Evolutionary conservation across 2,329 filamentous ascomycete genomes (phyloP).

Genomic region (Incumbomyces delicatus): DNA sequence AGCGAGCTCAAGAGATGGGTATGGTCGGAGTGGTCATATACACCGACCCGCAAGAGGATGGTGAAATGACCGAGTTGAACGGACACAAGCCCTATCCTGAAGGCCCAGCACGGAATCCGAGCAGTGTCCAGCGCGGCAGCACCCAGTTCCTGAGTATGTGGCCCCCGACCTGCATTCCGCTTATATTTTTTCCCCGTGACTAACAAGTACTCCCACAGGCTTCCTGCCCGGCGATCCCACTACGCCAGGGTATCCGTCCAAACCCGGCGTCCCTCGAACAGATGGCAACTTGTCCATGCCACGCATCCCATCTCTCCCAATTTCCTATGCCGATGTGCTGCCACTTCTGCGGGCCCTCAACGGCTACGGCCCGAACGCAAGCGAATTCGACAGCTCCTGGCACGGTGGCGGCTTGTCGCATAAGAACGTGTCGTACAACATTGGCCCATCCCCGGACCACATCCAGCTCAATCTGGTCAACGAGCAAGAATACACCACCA

Average conservation of each 20-base stretch:
- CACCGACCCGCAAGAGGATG: slow-evolving; percentile 82
- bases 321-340: slow-evolving; percentile 78
- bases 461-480: slow-evolving; percentile 66
- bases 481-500: slow-evolving; percentile 43
- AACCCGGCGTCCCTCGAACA: slow-evolving; percentile 71
- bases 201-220: slow-evolving; percentile 30
- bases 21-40: slow-evolving; percentile 82
- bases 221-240: slow-evolving; percentile 65
- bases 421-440: slow-evolving; percentile 74
- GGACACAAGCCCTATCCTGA: slow-evolving; percentile 71
- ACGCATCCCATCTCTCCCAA: slow-evolving; percentile 79
- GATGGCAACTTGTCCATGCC: slow-evolving; percentile 63
- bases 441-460: slow-evolving; percentile 65
- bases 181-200: not conserved
- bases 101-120: slow-evolving; percentile 78
- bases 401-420: slow-evolving; percentile 61
- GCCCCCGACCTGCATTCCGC: slow-evolving; percentile 6
- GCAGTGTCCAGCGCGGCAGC: slow-evolving; percentile 82
- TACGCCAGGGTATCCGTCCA: slow-evolving; percentile 86
- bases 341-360: slow-evolving; percentile 86
- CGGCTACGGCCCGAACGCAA: slow-evolving; percentile 69
- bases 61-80: slow-evolving; percentile 67
- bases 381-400: slow-evolving; percentile 66
- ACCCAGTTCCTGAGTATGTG: slow-evolving; percentile 68
- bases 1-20: slow-evolving; percentile 80